Conservation (phyloP, 306 rosid species). For the Lathyrus oleraceus region DNA sequence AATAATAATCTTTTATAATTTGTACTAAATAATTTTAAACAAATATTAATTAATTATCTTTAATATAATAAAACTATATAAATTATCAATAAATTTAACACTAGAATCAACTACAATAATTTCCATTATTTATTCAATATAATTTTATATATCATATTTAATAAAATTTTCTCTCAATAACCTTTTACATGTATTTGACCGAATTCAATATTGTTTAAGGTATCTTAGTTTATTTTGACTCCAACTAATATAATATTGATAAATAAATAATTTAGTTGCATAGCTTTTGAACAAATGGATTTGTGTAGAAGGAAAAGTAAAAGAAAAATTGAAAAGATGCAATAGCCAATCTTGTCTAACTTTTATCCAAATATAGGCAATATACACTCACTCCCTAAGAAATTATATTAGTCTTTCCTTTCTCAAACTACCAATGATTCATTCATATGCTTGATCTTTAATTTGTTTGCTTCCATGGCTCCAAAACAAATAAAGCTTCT, state of each 20-base stretch:
- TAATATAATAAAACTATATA: too few relatives aligned
- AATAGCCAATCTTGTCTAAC: constrained; percentile 15
- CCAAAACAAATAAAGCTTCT: constrained; percentile 43
- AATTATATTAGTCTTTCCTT: constrained; percentile 21
- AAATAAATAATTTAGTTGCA: neutral
- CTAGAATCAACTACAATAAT: too few relatives aligned
- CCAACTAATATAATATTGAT: neutral
- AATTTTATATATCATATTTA: too few relatives aligned
- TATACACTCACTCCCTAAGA: neutral
- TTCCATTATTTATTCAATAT: too few relatives aligned
- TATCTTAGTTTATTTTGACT: too few relatives aligned
- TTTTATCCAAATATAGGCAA: constrained; percentile 20
- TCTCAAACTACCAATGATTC: constrained; percentile 7
- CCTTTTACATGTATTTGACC: neutral
- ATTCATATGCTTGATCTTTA: constrained; percentile 10
- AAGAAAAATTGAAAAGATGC: neutral
- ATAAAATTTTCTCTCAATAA: neutral
- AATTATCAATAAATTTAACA: too few relatives aligned
- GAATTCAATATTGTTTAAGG: neutral
- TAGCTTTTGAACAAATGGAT: neutral
- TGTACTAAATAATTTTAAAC: too few relatives aligned
- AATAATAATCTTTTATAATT: too few relatives aligned
- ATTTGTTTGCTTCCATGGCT: constrained; percentile 44
- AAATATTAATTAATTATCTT: too few relatives aligned
- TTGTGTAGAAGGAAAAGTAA: constrained; percentile 3